Conservation (phyloP, 108 stramenopile species). For the Epithemia pelagica region DNA sequence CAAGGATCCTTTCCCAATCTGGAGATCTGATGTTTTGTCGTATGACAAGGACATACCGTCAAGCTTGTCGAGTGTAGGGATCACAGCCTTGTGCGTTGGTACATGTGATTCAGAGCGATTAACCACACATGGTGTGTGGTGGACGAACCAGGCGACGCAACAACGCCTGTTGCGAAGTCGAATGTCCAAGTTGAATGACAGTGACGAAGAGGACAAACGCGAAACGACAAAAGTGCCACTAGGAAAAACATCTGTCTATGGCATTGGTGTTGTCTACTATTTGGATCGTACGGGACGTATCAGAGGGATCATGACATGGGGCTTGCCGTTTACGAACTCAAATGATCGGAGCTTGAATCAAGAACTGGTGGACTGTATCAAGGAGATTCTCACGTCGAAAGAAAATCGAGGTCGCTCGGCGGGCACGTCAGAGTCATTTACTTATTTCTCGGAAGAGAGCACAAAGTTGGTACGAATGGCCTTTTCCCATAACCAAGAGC, state of each 20-base stretch:
- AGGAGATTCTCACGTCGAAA: conserved; percentile 44
- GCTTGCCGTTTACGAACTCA: conserved; percentile 55
- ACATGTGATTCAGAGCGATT: conserved; percentile 70
- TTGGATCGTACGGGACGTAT: conserved; percentile 61
- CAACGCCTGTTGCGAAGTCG: conserved; percentile 32
- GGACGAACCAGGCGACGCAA: conserved; percentile 68
- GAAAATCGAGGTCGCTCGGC: conserved; percentile 37
- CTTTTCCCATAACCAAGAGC: neutral
- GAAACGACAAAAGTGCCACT: neutral
- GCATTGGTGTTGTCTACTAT: conserved; percentile 76
- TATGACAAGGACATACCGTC: conserved; percentile 24
- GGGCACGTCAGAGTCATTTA: neutral
- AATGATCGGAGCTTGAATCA: conserved; percentile 35
- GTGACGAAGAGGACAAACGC: neutral
- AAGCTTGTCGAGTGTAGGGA: conserved; percentile 47
- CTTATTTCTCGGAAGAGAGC: conserved; percentile 35
- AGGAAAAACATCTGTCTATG: conserved; percentile 43
- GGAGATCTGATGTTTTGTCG: conserved; percentile 67
- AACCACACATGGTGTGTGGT: conserved; percentile 78
- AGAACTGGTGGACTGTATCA: conserved; percentile 45
- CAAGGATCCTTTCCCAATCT: conserved; percentile 54
- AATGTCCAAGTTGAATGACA: conserved; percentile 6
- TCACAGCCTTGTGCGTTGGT: conserved; percentile 71
- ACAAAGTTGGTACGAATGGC: conserved; percentile 50
- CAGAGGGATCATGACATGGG: conserved; percentile 83